A percentile compares a stretch with the other conserved stretches of the same genome.
Evolutionary conservation across 2,329 filamentous ascomycete genomes (phyloP).

Genomic region (Gyromitra esculenta): DNA sequence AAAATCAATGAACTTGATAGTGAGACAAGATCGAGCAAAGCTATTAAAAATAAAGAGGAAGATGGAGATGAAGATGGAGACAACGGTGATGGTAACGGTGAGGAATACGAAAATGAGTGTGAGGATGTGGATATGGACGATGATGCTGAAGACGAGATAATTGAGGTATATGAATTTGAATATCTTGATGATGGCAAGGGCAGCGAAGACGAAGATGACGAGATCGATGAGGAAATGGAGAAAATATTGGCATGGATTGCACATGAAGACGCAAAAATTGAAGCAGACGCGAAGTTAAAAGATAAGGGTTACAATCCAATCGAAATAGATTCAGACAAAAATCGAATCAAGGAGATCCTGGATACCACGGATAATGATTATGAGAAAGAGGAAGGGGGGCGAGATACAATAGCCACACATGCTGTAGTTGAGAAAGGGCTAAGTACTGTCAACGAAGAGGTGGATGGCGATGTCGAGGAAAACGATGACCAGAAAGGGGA

Average conservation of each 20-base stretch:
- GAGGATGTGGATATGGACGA: not conserved
- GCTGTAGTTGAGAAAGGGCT: slow-evolving; percentile 5
- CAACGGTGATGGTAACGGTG: not conserved
- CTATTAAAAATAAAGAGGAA: not conserved
- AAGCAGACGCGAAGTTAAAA: not conserved
- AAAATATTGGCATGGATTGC: slow-evolving; percentile 37
- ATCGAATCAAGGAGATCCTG: not conserved
- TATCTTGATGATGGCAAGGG: not conserved
- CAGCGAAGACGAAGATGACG: not conserved
- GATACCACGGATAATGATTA: not conserved
- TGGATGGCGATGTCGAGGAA: not conserved
- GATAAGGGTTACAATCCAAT: not conserved
- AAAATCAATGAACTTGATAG: not conserved
- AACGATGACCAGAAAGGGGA: not conserved
- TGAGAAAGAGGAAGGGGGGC: not conserved
- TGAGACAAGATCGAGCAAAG: not conserved
- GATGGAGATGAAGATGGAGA: not conserved
- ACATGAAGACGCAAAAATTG: slow-evolving; percentile 21
- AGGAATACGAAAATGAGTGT: not conserved
- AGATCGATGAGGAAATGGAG: slow-evolving; percentile 24
- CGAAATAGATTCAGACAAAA: not conserved
- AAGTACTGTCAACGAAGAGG: slow-evolving; percentile 18
- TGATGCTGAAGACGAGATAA: not conserved
- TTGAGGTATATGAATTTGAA: slow-evolving; percentile 24
- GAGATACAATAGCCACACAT: not conserved